Evolutionary conservation across 768 basidiomycete species (phyloP), one percentile per base, ranked within the genome.

Genomic region (Phaeotremella fagi): DNA sequence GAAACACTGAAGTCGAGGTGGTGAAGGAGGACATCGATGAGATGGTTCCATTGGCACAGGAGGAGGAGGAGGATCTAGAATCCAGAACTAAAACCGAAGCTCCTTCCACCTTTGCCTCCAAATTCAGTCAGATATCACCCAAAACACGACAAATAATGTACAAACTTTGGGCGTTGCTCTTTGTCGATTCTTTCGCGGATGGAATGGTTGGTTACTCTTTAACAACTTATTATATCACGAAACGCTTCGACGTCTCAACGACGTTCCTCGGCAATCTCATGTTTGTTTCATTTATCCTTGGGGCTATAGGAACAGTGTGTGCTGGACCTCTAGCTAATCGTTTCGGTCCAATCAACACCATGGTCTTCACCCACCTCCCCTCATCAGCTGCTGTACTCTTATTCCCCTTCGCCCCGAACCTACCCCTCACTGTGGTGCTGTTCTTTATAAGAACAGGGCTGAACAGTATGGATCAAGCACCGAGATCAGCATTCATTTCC

Each of bases 331-430:
- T 69, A 1, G 59, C 67, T 14, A 59, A 61, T 35, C 61, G 49
- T 24, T 23, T 69, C 27, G 67, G 67, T 2, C 37, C 59, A 6
- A 53, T 67, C 55, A 64, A 64, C n/a, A 67, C 65, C 20, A 67
- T 67, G 65, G 65, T 60, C 2, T 67, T 67, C 60, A 66, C 67
- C 4, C 67, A 69, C 46, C 28, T 66, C 3, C 67, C 67, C 11
- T 63, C 64, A 2, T 63, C 64, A 14, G 31, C 53, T 9, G 52
- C 62, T 1, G 56, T 69, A 22, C 45, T 63, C 3, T 50, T 66
- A 15, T 57, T 64, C 31, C 67, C 67, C 5, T 28, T 52, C 5
- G 45, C 61, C 2, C 42, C 57, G 15, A 55, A 52, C 22, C 35
- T 69, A 23, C 45, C 43, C 24, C 16, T 61, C 36, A 54, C 61